Percentiles rank a stretch among this genome's conserved stretches.
Conservation (phyloP, 345 rosid genomes). For the Capsella bursapastoris region DNA sequence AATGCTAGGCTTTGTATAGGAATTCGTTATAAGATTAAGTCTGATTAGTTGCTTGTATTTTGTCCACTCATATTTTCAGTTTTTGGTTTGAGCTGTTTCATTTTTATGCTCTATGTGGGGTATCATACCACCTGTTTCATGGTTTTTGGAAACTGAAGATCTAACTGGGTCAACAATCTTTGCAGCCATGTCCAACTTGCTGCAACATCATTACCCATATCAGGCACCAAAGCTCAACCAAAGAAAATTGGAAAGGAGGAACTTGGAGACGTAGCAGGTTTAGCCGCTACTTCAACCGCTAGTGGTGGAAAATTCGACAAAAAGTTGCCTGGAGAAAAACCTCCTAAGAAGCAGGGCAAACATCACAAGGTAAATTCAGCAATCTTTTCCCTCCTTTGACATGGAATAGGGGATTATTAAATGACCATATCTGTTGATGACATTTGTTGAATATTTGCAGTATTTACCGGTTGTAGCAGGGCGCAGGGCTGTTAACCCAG, state of each 20-base stretch:
- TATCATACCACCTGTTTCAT: slow-evolving; percentile 15
- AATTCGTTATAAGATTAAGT: neutral
- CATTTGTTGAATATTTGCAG: slow-evolving; percentile 46
- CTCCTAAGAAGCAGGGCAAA: slow-evolving; percentile 77
- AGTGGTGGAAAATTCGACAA: slow-evolving; percentile 98
- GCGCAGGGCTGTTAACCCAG: slow-evolving; percentile 59
- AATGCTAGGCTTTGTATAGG: neutral
- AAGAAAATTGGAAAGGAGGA: slow-evolving; percentile 72
- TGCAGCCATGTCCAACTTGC: slow-evolving; percentile 93
- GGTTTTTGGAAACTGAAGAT: slow-evolving; percentile 15
- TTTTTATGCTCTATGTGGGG: neutral
- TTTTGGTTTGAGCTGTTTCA: slow-evolving; percentile 7
- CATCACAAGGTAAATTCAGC: slow-evolving; percentile 72
- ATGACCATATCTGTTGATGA: neutral
- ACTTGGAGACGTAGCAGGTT: slow-evolving; percentile 81
- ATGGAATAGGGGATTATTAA: neutral
- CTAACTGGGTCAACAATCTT: slow-evolving; percentile 9
- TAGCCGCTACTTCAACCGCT: slow-evolving; percentile 86
- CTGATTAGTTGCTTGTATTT: neutral
- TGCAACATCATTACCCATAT: slow-evolving; percentile 83
- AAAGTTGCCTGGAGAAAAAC: slow-evolving; percentile 83
- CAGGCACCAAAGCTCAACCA: slow-evolving; percentile 70
- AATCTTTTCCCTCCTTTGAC: neutral
- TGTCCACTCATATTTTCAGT: neutral
- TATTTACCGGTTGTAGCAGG: slow-evolving; percentile 82